A percentile compares a stretch with the other conserved stretches of the same genome.
Conservation (phyloP, 1,284 basidiomycete genomes). For the Austroboletus rostrupii region DNA sequence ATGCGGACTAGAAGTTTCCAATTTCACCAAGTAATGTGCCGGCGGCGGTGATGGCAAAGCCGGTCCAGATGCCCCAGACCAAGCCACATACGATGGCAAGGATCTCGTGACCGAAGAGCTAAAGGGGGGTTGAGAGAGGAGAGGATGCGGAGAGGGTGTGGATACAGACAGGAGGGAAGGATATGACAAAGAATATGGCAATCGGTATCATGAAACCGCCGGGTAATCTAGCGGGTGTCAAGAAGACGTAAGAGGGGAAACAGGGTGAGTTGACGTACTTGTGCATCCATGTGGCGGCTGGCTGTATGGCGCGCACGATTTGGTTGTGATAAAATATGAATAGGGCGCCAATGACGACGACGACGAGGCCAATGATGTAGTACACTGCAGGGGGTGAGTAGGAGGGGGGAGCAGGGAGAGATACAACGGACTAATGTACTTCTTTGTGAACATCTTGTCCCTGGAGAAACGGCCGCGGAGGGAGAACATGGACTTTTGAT, state of each 20-base stretch:
- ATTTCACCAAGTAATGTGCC: slow-evolving; percentile 49
- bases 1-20: slow-evolving; percentile 48
- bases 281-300: slow-evolving; percentile 62
- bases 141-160: neutral
- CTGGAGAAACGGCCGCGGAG: slow-evolving; percentile 37
- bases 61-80: slow-evolving; percentile 48
- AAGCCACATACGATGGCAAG: slow-evolving; percentile 50
- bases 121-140: slow-evolving; percentile 2
- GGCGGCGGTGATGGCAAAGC: slow-evolving; percentile 46
- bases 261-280: slow-evolving; percentile 36
- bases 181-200: slow-evolving; percentile 71
- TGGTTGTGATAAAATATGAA: slow-evolving; percentile 54
- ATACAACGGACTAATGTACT: slow-evolving; percentile 40
- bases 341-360: slow-evolving; percentile 49
- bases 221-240: slow-evolving; percentile 30
- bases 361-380: slow-evolving; percentile 39
- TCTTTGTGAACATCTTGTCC: slow-evolving; percentile 26
- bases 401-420: fast-evolving
- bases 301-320: slow-evolving; percentile 66
- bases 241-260: neutral
- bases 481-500: slow-evolving; percentile 39
- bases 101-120: slow-evolving; percentile 45
- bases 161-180: slow-evolving; percentile 63
- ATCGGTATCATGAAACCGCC: slow-evolving; percentile 83
- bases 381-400: slow-evolving; percentile 41